Base-by-base conservation (phyloP, 1,139 yeast species). In the Casaregolazyma lundiana region DNA sequence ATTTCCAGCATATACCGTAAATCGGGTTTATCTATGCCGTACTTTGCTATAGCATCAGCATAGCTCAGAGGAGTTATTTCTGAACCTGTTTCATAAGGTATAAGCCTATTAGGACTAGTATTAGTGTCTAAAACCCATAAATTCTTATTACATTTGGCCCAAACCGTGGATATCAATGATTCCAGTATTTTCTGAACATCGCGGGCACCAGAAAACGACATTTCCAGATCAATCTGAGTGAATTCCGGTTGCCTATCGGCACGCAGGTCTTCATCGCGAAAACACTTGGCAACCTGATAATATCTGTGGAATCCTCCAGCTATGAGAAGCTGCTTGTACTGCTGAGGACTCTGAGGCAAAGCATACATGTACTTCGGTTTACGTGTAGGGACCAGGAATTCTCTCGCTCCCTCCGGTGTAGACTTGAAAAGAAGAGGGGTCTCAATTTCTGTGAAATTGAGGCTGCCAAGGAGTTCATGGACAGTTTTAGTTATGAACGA, bases 321-420 rank as follows among this genome's bases (percentile, higher is more conserved):
- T 92, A 92, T 92, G 37, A 92, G 69, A 34, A 92, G 72, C 66
- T 92, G 98, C 62, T 94, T 92, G 61, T 90, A 92, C 62, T 92
- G 98, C 61, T 92, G 99, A 0, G 99, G 99, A 19, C 96, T 86
- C 65, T 92, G 99, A 0, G 97, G 97, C 37, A 92, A 71, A 0
- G 98, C 97, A 63, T 90, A 92, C 64, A 87, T 86, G 38, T 53
- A 56, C 9, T 75, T 71, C 3, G 69, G 65, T 15, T 73, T 67
- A 53, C 97, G 74, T 0, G 97, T 88, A 0, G 98, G 98, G 0
- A 92, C 97, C 46, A 94, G 67, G 61, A 92, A 92, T 65, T 92
- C 99, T 36, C 95, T 73, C 1, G 99, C 98, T 8, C 99, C 99
- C 66, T 92, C 99, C 0, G 98, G 98, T 0, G 98, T 92, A 1